These are phyloP conservation scores for Hydrangea macrophylla DNA, from an alignment of 148 eudicot genomes.

Conservation along the genomic window DNA sequence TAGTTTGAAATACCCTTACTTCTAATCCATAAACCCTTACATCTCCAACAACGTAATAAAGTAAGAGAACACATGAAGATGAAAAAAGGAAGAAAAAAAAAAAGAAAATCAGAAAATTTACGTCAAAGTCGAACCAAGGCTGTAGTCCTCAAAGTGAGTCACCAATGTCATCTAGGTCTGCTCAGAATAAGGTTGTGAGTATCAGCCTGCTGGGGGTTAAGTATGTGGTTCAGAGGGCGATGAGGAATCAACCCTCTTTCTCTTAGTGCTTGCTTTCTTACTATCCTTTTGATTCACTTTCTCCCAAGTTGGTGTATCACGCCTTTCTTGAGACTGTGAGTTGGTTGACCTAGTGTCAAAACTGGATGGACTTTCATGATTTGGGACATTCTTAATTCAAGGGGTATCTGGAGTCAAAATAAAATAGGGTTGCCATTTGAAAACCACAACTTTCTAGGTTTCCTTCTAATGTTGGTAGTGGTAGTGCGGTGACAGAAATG, in stretches of 20 bases:
- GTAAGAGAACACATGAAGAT: too few species aligned
- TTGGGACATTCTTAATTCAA: constrained; percentile 14
- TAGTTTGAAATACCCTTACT: too few species aligned
- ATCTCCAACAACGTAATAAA: too few species aligned
- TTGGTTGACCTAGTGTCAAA: constrained; percentile 57
- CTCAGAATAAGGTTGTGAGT: constrained; percentile 31
- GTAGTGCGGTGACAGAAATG: constrained; percentile 12
- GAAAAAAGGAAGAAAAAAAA: too few species aligned
- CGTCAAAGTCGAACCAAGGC: too few species aligned
- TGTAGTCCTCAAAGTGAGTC: too few species aligned
- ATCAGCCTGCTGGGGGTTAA: constrained; percentile 38
- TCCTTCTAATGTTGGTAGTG: constrained; percentile 12
- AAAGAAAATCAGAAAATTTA: too few species aligned
- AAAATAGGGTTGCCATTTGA: constrained; percentile 17
- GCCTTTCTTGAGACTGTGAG: constrained; percentile 61
- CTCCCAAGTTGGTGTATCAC: constrained; percentile 54
- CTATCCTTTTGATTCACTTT: constrained; percentile 48
- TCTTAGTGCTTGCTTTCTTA: constrained; percentile 43
- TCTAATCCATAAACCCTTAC: too few species aligned
- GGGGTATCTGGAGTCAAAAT: constrained; percentile 25
- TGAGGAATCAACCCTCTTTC: constrained; percentile 51
- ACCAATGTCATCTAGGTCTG: too few species aligned
- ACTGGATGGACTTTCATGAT: constrained; percentile 67
- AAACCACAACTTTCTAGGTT: constrained; percentile 20
- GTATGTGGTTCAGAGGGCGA: constrained; percentile 38